These are phyloP conservation scores for Tetrahymena thermophila DNA, from an alignment of 73 alveolate genomes.

Conservation along the genomic window DNA sequence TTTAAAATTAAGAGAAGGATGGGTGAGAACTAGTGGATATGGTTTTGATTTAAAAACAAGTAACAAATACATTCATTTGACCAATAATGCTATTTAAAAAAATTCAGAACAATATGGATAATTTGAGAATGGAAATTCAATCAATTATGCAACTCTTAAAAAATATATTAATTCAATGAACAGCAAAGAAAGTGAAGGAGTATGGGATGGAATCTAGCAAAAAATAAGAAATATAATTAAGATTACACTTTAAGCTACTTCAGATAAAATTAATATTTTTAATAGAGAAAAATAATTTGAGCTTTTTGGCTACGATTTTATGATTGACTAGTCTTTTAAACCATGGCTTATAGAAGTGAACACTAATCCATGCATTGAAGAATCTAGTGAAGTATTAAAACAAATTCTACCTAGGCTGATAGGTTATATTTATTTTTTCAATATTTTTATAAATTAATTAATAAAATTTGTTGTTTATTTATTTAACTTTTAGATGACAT, in stretches of 20 bases:
- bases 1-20: slow-evolving; percentile 68
- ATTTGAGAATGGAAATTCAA: slow-evolving; percentile 91
- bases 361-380: slow-evolving; percentile 97
- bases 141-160: slow-evolving; percentile 67
- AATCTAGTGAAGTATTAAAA: slow-evolving; percentile 62
- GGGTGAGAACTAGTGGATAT: slow-evolving; percentile 72
- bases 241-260: slow-evolving; percentile 52
- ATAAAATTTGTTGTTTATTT: no score
- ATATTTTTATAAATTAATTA: no score
- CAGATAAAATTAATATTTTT: slow-evolving; percentile 55
- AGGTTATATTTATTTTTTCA: slow-evolving; percentile 7
- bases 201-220: slow-evolving; percentile 50
- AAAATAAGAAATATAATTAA: slow-evolving; percentile 49
- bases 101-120: slow-evolving; percentile 74
- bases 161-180: background rate
- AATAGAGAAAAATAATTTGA: slow-evolving; percentile 80
- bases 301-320: slow-evolving; percentile 93
- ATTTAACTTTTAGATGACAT: background rate
- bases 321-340: slow-evolving; percentile 77
- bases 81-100: slow-evolving; percentile 91
- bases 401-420: slow-evolving; percentile 82
- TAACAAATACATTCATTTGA: slow-evolving; percentile 77
- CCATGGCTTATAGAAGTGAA: slow-evolving; percentile 91
- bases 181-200: slow-evolving; percentile 16
- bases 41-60: slow-evolving; percentile 57